A percentile compares a stretch with the other conserved stretches of the same genome.
Evolutionary conservation across 2,329 filamentous ascomycete species (phyloP).

Genomic region (Clonostachys rhizophaga): DNA sequence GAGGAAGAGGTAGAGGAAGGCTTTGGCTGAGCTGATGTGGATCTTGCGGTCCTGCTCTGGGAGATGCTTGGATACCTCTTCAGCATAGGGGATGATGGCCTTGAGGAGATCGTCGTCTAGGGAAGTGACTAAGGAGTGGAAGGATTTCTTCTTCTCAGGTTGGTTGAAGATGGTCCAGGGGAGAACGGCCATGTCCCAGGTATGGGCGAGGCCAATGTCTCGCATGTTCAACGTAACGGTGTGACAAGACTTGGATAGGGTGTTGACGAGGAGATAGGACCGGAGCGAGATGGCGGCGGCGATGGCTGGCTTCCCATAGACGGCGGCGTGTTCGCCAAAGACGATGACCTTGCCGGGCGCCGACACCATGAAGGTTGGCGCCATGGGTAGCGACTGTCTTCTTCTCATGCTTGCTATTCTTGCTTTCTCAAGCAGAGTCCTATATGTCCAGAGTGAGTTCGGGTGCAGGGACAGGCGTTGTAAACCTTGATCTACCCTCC

Average conservation of each 20-base stretch:
- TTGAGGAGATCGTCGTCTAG: constrained; percentile 79
- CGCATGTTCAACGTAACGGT: constrained; percentile 86
- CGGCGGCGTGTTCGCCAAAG: constrained; percentile 94
- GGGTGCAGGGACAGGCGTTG: too few species aligned
- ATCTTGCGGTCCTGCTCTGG: constrained; percentile 74
- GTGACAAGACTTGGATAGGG: constrained; percentile 85
- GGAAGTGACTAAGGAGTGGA: constrained; percentile 82
- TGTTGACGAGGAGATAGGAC: constrained; percentile 93
- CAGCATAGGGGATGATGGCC: constrained; percentile 76
- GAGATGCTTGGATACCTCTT: constrained; percentile 60
- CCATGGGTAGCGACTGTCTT: constrained; percentile 60
- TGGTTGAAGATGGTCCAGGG: constrained; percentile 82
- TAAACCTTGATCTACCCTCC: too few species aligned
- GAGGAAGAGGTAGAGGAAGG: constrained; percentile 90
- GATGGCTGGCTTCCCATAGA: constrained; percentile 92
- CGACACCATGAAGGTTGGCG: constrained; percentile 95
- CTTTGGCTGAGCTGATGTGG: constrained; percentile 73
- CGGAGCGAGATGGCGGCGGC: constrained; percentile 92
- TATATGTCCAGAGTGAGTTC: too few species aligned
- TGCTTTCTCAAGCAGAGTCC: too few species aligned
- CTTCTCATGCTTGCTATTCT: constrained; percentile 33
- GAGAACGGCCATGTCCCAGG: constrained; percentile 88
- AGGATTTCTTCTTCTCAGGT: constrained; percentile 85
- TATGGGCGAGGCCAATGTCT: constrained; percentile 84
- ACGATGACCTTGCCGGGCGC: constrained; percentile 98